These are phyloP conservation scores for Trichoderma gamsii DNA, from an alignment of 495 filamentous ascomycete genomes.

Conservation along the genomic window DNA sequence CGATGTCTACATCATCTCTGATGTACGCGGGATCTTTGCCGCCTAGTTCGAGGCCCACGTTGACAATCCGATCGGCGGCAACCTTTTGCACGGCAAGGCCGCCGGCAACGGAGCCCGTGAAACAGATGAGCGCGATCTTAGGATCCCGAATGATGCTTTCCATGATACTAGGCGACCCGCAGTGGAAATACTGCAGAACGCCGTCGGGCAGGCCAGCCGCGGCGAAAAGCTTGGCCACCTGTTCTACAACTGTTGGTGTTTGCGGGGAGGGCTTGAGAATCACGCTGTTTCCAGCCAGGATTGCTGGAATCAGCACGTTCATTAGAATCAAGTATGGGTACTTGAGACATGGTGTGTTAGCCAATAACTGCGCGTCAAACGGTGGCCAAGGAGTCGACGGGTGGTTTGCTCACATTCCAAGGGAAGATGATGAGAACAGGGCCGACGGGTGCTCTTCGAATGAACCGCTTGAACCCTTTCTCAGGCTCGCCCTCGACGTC, in stretches of 20 bases:
- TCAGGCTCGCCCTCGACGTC: conserved; percentile 76
- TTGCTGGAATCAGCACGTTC: conserved; percentile 81
- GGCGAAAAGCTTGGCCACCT: conserved; percentile 63
- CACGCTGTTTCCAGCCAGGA: conserved; percentile 80
- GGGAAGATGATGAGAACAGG: conserved; percentile 83
- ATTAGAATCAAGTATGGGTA: conserved; percentile 90
- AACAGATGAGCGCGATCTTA: conserved; percentile 70
- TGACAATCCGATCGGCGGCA: conserved; percentile 70
- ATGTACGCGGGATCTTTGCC: conserved; percentile 93
- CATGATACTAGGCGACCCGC: conserved; percentile 63
- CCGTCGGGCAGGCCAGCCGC: conserved; percentile 73
- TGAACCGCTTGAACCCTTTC: conserved; percentile 81
- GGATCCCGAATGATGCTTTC: conserved; percentile 69
- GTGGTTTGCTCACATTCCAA: conserved; percentile 69
- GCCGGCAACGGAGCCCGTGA: conserved; percentile 88
- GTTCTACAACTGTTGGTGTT: conserved; percentile 84
- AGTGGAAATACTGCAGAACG: conserved; percentile 86
- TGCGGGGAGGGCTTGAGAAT: conserved; percentile 92
- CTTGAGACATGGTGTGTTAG: conserved; percentile 35
- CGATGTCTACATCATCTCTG: conserved; percentile 74
- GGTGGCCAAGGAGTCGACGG: neutral
- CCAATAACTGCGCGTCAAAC: neutral
- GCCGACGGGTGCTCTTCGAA: conserved; percentile 78
- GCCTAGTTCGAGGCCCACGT: conserved; percentile 81
- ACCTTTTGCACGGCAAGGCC: conserved; percentile 80